Percentiles rank a stretch among this genome's conserved stretches.
Conservation (phyloP, 768 basidiomycete genomes). For the Leucocoprinus sp. region DNA sequence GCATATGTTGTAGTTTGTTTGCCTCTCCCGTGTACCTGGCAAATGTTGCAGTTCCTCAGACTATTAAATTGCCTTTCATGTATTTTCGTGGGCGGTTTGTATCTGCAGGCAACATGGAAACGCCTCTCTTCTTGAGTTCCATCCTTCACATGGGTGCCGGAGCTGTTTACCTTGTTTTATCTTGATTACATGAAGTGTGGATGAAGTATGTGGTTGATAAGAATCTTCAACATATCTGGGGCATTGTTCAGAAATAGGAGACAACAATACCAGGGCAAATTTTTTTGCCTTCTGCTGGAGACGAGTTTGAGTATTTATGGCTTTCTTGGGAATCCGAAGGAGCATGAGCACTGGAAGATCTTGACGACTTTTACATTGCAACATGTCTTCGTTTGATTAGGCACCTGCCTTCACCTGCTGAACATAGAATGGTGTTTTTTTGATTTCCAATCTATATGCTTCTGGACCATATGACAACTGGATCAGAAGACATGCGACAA, state of each 20-base stretch:
- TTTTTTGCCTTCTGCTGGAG: too few relatives aligned
- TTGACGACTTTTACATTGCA: neutral
- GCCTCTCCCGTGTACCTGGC: neutral
- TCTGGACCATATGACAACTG: neutral
- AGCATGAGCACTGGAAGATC: neutral
- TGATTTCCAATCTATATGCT: slow-evolving; percentile 3
- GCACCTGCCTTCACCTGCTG: neutral
- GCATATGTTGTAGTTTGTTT: slow-evolving; percentile 7
- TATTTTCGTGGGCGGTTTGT: neutral
- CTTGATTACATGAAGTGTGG: too few relatives aligned
- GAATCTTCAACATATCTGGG: neutral
- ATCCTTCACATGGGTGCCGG: neutral
- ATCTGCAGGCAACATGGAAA: neutral
- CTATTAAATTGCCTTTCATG: too few relatives aligned
- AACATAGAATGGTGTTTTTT: neutral
- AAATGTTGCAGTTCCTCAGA: neutral
- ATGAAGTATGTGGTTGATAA: neutral
- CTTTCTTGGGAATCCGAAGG: neutral
- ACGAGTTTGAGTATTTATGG: neutral
- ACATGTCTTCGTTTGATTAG: slow-evolving; percentile 7
- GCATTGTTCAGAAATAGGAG: neutral
- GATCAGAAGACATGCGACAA: slow-evolving; percentile 1
- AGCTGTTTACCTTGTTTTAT: neutral
- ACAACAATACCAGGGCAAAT: too few relatives aligned
- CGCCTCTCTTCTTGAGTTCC: neutral